Base-by-base conservation (phyloP, 208 protist species). In the Leishmania martiniquensis region DNA sequence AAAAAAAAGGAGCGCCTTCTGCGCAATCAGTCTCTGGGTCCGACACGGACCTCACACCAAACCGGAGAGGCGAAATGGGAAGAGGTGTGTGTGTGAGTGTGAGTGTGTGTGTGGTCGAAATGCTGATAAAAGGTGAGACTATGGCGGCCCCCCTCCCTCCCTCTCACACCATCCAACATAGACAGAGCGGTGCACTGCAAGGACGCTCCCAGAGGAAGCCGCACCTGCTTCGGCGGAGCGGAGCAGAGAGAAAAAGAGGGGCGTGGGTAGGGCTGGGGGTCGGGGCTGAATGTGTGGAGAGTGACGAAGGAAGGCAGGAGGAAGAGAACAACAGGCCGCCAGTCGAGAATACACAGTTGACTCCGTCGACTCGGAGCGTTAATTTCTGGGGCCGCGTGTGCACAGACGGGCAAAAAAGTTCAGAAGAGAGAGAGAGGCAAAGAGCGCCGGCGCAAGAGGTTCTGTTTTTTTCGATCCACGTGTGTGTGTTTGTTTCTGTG, bases 391-490 rank as follows among this genome's bases (percentile, higher is more conserved):
- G n/a, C n/a, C n/a, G n/a, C n/a, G n/a, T n/a, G n/a, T n/a, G n/a
- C n/a, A n/a, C n/a, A n/a, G n/a, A n/a, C n/a, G n/a, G n/a, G n/a
- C n/a, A n/a, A n/a, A n/a, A n/a, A n/a, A n/a, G n/a, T n/a, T n/a
- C n/a, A n/a, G 22, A 67, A 74, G 17, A 75, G 29, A 76, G 6
- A 67, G 22, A 22, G 4, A 51, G n/a, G n/a, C n/a, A n/a, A n/a
- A n/a, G n/a, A n/a, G n/a, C n/a, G n/a, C n/a, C n/a, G n/a, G n/a
- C n/a, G n/a, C n/a, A n/a, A n/a, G n/a, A n/a, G n/a, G n/a, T n/a
- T n/a, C n/a, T n/a, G n/a, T n/a, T n/a, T n/a, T n/a, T n/a, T n/a
- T n/a, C n/a, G n/a, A n/a, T n/a, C n/a, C n/a, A n/a, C n/a, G n/a
- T n/a, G n/a, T n/a, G n/a, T n/a, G n/a, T n/a, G n/a, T n/a, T n/a